Base-by-base conservation (phyloP, 2,329 filamentous ascomycete genomes). In the Botrytis porri region DNA sequence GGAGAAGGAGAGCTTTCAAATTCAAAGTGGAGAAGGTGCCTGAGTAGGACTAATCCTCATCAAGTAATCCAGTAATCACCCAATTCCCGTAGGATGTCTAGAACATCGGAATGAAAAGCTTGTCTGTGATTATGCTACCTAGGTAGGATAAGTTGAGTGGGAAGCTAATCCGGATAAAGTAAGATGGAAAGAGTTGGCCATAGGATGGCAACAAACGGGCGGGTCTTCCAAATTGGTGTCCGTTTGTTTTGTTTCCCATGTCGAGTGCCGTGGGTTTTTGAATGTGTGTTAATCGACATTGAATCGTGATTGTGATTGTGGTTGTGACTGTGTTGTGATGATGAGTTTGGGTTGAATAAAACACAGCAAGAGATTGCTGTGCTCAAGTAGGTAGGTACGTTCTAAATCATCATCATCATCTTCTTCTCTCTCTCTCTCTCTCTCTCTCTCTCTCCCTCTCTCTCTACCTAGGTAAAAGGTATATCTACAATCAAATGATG, bases 131-230 rank as follows among this genome's bases (percentile, higher is more conserved):
- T 22, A 41, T 22, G 1, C 9, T 67, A 57, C 64, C 1, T 1
- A 1, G 6, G 41, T 6, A 41, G 25, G 48, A 67, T 41, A 41
- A 57, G 64, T 29, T 39, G 5, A 0, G 1, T 5, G 1, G 1
- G 0, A 6, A 0, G 16, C 43, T 51, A 51, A 7, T 37, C 32
- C 6, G 1, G 3, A 12, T n/a, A 1, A 1, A 8, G 20, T 35
- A 35, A 37, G 16, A 14, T 7, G 12, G 1, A n/a, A 37, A 43
- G 18, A 41, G 4, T 29, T 25, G 37, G n/a, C n/a, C n/a, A 63
- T 10, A 25, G 35, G 35, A 62, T 35, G 18, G 29, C 29, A 29
- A 35, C 32, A 61, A 63, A n/a, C 25, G 16, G 37, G 61, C 37
- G 61, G 61, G 61, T 41, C 61, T n/a, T 20, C 37, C 51, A 57